phyloP scores from a whole-genome alignment of 2,329 filamentous ascomycete genomes.

The Diaporthe sp. region DNA sequence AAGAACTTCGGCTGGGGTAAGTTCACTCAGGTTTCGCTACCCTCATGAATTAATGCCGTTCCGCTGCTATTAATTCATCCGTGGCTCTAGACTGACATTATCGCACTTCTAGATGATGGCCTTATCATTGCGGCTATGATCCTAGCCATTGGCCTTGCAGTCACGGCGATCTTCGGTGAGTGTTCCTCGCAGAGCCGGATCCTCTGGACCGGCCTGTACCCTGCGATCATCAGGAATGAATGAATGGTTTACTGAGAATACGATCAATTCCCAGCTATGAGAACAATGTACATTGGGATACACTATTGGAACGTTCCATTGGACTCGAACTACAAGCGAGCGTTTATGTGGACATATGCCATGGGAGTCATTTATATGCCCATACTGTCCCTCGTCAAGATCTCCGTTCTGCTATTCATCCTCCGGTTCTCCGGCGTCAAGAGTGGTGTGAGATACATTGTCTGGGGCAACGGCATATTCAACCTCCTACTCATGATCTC shows the following conservation, averaged over 20 bases:
- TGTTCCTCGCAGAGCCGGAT: too few species aligned
- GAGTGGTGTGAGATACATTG: slow-evolving; percentile 44
- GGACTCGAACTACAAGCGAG: neutral
- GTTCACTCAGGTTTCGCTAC: neutral
- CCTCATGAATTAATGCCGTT: neutral
- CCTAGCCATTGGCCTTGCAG: neutral
- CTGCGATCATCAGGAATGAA: too few species aligned
- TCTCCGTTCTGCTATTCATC: slow-evolving; percentile 50
- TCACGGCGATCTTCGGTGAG: slow-evolving; percentile 12
- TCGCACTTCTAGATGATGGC: neutral
- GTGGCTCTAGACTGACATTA: neutral
- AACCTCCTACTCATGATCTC: slow-evolving; percentile 51
- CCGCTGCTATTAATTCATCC: too few species aligned
- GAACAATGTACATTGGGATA: slow-evolving; percentile 11
- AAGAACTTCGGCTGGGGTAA: slow-evolving; percentile 4
- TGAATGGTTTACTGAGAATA: neutral
- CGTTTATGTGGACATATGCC: slow-evolving; percentile 44
- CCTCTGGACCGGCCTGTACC: too few species aligned
- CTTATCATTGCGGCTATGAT: neutral
- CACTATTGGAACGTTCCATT: slow-evolving; percentile 6
- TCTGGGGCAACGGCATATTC: slow-evolving; percentile 40
- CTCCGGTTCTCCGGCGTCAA: slow-evolving; percentile 49
- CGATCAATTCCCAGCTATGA: neutral
- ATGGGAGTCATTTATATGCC: slow-evolving; percentile 50
- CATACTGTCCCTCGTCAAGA: slow-evolving; percentile 50